A percentile compares a stretch with the other conserved stretches of the same genome.
Conservation (phyloP, 2,329 filamentous ascomycete genomes). For the Fusarium tjaetaba region DNA sequence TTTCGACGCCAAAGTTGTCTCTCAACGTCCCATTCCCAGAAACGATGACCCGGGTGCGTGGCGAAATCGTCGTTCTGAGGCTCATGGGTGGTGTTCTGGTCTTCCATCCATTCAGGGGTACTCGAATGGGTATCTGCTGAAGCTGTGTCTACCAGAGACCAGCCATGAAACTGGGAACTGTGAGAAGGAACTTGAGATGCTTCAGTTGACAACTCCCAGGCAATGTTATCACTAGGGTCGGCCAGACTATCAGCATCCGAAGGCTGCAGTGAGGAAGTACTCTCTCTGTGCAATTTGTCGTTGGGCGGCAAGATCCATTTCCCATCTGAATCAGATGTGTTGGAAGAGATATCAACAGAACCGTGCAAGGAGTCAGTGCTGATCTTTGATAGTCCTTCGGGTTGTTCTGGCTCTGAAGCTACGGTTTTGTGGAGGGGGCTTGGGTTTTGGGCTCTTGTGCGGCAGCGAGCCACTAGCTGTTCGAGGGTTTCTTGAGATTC, state of each 20-base stretch:
- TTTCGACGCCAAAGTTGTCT: slow-evolving; percentile 17
- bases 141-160: background rate
- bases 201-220: background rate
- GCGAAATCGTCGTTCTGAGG: slow-evolving; percentile 9
- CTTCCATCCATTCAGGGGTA: background rate
- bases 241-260: background rate
- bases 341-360: background rate
- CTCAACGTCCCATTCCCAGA: slow-evolving; percentile 21
- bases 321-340: background rate
- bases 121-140: background rate
- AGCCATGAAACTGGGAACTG: background rate
- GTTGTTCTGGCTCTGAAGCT: background rate
- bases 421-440: too few species aligned
- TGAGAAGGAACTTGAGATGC: background rate
- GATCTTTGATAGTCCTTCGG: background rate
- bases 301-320: background rate
- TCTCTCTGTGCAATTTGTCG: background rate
- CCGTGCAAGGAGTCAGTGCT: background rate
- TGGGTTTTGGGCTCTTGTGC: background rate
- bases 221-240: background rate
- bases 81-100: background rate
- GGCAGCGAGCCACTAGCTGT: background rate
- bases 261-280: background rate
- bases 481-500: background rate
- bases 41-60: slow-evolving; percentile 6